A percentile compares a stretch with the other conserved stretches of the same genome.
Conservation (phyloP, 2,329 filamentous ascomycete species). For the Blumeria hordei region DNA sequence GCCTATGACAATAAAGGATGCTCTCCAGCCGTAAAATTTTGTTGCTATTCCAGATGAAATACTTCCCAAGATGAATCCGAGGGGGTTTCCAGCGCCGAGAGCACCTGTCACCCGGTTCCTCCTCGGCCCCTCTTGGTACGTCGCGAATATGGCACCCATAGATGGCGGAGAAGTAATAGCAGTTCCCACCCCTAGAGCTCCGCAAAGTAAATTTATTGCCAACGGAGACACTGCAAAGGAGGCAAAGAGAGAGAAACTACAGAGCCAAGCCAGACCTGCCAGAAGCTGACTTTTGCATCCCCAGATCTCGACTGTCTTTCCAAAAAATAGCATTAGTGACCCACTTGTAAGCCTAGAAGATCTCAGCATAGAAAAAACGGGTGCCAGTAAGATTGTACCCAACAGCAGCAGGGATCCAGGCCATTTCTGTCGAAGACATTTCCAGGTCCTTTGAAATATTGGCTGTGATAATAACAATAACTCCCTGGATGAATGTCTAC, state of each 20-base stretch:
- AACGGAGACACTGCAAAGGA: conserved; percentile 35
- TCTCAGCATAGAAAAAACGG: conserved; percentile 19
- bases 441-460: conserved; percentile 18
- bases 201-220: conserved; percentile 36
- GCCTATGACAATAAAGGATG: too few species aligned
- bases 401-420: too few species aligned
- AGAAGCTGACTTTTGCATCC: conserved; percentile 38
- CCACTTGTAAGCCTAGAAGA: conserved; percentile 29
- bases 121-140: conserved; percentile 34
- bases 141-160: conserved; percentile 36
- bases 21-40: too few species aligned
- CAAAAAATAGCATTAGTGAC: conserved; percentile 41
- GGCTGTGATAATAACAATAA: conserved; percentile 35
- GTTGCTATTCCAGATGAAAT: too few species aligned
- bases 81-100: conserved; percentile 22
- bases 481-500: conserved; percentile 29
- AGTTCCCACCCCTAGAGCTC: conserved; percentile 36
- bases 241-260: conserved; percentile 28
- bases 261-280: conserved; percentile 31
- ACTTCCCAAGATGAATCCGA: conserved; percentile 14
- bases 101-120: conserved; percentile 40
- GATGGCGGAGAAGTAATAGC: conserved; percentile 40
- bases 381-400: conserved; percentile 14
- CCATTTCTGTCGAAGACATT: too few species aligned
- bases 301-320: conserved; percentile 39